Conservation (phyloP, 208 protist genomes). For the Acanthamoeba sp. region DNA sequence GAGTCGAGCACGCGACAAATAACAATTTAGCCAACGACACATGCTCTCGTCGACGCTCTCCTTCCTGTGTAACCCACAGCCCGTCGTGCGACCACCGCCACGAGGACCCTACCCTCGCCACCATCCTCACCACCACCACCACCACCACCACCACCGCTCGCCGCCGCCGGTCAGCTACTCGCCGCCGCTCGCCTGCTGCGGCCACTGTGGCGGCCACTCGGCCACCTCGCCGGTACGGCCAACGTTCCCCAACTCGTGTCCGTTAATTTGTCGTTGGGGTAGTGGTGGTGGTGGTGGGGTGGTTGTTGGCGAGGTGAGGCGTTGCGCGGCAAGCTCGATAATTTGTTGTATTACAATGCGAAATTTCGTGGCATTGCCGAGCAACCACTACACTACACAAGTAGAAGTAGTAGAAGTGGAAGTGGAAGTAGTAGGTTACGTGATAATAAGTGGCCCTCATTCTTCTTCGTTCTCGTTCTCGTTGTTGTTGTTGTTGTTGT, state of each 20-base stretch:
- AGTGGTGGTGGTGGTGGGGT: no score
- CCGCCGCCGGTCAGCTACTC: background rate
- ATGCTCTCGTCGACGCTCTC: slow-evolving; percentile 46
- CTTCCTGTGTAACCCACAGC: slow-evolving; percentile 29
- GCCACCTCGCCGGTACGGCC: background rate
- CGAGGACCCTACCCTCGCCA: background rate
- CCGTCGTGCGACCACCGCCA: background rate
- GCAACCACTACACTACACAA: no score
- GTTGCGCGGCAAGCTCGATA: no score
- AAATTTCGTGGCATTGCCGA: no score
- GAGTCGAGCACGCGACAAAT: background rate
- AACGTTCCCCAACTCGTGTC: no score
- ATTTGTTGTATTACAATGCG: no score
- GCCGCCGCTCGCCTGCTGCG: background rate
- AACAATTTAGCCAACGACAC: background rate
- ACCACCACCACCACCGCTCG: background rate
- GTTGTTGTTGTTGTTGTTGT: background rate
- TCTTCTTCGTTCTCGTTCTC: background rate
- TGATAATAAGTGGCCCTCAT: no score
- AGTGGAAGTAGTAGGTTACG: no score
- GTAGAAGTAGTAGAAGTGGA: no score
- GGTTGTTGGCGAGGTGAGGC: no score
- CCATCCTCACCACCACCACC: background rate
- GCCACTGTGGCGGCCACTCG: background rate
- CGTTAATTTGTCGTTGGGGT: no score